Conservation (phyloP, 192 early-diverging fungal genomes). For the Gigaspora rosea region DNA sequence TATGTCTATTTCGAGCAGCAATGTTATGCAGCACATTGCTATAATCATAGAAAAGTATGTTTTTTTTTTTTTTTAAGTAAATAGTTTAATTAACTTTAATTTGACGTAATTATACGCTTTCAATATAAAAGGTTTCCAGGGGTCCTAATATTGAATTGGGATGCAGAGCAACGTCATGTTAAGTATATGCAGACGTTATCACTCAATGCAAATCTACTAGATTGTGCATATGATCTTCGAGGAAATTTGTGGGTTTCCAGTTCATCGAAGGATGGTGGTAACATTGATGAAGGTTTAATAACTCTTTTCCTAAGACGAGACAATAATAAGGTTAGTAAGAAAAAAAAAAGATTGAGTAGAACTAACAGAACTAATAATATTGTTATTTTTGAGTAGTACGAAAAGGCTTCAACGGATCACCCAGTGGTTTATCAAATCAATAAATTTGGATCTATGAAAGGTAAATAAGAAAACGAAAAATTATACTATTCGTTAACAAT, state of each 20-base stretch:
- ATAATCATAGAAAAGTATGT: constrained; percentile 20
- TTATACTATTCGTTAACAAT: neutral
- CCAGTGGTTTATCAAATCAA: constrained; percentile 40
- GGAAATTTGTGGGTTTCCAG: constrained; percentile 55
- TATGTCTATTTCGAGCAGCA: constrained; percentile 41
- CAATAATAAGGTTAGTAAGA: constrained; percentile 26
- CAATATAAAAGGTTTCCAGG: constrained; percentile 35
- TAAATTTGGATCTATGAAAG: constrained; percentile 40
- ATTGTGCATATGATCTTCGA: constrained; percentile 45
- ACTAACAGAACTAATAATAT: neutral
- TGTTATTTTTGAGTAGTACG: constrained; percentile 6
- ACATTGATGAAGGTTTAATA: constrained; percentile 24
- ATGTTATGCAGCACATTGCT: constrained; percentile 44
- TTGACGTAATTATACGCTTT: neutral
- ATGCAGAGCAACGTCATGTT: constrained; percentile 36
- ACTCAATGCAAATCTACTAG: constrained; percentile 37
- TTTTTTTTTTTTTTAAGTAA: constrained; percentile 31
- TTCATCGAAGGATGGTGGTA: neutral
- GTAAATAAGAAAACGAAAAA: neutral
- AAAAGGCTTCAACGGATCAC: constrained; percentile 18
- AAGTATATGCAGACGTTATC: constrained; percentile 38
- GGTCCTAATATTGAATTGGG: constrained; percentile 42
- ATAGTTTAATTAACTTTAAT: neutral
- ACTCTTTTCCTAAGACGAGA: constrained; percentile 29
- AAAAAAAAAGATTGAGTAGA: neutral